phyloP scores from a whole-genome alignment of 768 basidiomycete genomes.

The Mycena latifolia region DNA sequence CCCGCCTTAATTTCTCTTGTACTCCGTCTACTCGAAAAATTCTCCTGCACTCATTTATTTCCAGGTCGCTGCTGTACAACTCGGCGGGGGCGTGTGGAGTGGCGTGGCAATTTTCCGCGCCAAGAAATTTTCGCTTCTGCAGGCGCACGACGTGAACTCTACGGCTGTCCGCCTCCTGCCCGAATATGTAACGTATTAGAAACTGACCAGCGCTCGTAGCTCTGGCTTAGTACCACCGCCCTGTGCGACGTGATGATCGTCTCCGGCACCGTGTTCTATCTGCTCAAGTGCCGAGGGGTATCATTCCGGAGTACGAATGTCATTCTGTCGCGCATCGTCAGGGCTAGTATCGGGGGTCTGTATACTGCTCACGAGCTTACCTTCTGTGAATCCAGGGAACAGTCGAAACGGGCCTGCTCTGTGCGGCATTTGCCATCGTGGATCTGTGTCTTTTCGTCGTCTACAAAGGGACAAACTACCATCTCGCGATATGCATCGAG shows the following conservation, averaged over 20 bases:
- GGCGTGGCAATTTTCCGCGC: conserved; percentile 13
- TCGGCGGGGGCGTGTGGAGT: conserved; percentile 21
- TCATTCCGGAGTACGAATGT: conserved; percentile 10
- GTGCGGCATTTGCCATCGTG: conserved; percentile 22
- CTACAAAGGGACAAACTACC: conserved; percentile 23
- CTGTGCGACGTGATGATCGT: conserved; percentile 20
- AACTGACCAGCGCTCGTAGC: background rate
- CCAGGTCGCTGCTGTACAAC: conserved; percentile 4
- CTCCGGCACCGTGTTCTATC: conserved; percentile 5
- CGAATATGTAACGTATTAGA: background rate
- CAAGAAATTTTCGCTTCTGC: conserved; percentile 18
- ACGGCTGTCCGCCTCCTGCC: conserved; percentile 11
- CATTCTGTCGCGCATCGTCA: conserved; percentile 7
- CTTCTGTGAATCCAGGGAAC: no score
- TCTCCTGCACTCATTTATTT: no score
- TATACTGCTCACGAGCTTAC: no score
- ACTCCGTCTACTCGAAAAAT: no score
- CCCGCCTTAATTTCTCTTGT: no score
- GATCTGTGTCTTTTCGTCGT: conserved; percentile 28
- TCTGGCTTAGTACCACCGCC: conserved; percentile 22
- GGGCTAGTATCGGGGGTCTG: no score
- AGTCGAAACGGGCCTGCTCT: conserved; percentile 35
- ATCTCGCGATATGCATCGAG: conserved; percentile 19
- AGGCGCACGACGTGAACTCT: background rate
- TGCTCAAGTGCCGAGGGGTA: background rate